A percentile compares a stretch with the other conserved stretches of the same genome.
Conservation (phyloP, 345 rosid genomes). For the Eucalyptus viminalis region DNA sequence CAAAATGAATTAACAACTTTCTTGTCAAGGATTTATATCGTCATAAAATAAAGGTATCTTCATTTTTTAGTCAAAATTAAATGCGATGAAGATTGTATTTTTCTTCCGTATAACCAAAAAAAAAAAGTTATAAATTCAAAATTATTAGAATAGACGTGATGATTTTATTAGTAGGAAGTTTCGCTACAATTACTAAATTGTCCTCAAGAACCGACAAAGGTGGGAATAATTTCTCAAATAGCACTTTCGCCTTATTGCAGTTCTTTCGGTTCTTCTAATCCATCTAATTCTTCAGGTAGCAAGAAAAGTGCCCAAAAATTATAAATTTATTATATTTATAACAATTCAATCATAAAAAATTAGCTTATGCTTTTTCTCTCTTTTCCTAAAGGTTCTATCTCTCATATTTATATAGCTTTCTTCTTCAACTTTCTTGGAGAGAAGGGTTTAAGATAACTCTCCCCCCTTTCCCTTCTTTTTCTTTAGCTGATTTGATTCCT, state of each 20-base stretch:
- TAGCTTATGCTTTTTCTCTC: too few relatives aligned
- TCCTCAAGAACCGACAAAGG: not conserved
- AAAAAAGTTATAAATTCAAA: not conserved
- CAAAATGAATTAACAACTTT: not conserved
- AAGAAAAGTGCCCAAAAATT: not conserved
- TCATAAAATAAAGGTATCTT: not conserved
- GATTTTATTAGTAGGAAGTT: not conserved
- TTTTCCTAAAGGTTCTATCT: too few relatives aligned
- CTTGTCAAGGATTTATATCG: not conserved
- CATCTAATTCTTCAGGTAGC: not conserved
- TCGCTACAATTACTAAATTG: not conserved
- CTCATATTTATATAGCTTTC: not conserved
- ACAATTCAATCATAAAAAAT: not conserved
- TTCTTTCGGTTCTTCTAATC: not conserved
- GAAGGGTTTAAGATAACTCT: not conserved
- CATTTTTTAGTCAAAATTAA: not conserved
- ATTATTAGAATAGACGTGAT: not conserved
- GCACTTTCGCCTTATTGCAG: not conserved
- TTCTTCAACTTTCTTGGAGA: not conserved
- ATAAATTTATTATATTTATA: too few relatives aligned
- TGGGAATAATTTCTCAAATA: not conserved
- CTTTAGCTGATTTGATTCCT: not conserved
- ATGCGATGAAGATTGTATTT: not conserved
- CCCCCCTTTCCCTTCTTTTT: not conserved
- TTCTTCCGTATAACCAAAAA: not conserved